These are phyloP conservation scores for Dictyophora rubrovolvata DNA, from an alignment of 768 basidiomycete genomes.

Conservation along the genomic window DNA sequence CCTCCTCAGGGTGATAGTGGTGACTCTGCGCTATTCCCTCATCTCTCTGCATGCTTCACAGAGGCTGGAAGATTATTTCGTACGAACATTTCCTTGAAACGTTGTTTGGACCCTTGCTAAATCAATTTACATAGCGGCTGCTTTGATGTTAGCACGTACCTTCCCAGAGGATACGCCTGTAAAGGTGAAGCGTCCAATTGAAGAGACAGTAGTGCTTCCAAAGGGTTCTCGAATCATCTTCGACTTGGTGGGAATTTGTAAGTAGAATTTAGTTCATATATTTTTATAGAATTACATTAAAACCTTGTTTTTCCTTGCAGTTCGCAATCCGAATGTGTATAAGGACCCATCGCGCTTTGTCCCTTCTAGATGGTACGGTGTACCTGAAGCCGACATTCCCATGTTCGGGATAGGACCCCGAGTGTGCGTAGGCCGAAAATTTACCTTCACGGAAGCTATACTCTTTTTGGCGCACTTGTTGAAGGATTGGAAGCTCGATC, in stretches of 20 bases:
- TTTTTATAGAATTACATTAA: neutral
- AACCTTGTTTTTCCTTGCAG: constrained; percentile 17
- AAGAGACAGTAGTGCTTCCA: constrained; percentile 10
- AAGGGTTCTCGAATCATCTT: constrained; percentile 26
- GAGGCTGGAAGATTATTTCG: constrained; percentile 27
- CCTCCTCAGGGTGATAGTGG: constrained; percentile 4
- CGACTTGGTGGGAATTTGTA: constrained; percentile 42
- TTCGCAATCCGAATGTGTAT: constrained; percentile 42
- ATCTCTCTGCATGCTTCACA: constrained; percentile 17
- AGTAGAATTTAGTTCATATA: constrained; percentile 13
- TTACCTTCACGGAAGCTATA: constrained; percentile 42
- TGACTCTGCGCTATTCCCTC: constrained; percentile 21
- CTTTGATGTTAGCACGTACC: constrained; percentile 21
- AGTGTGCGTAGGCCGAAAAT: constrained; percentile 43
- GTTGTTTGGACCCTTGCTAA: neutral
- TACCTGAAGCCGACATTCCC: constrained; percentile 16
- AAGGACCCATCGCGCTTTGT: constrained; percentile 35
- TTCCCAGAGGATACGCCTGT: constrained; percentile 20
- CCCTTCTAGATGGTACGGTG: constrained; percentile 41
- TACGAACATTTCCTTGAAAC: constrained; percentile 11
- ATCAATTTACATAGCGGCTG: constrained; percentile 18
- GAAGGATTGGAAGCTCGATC: constrained; percentile 43
- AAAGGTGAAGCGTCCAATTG: constrained; percentile 13
- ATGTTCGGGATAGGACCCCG: constrained; percentile 33
- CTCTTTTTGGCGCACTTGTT: constrained; percentile 42